Base-by-base conservation (phyloP, 2,329 filamentous ascomycete species). In the Penicillium sp. region DNA sequence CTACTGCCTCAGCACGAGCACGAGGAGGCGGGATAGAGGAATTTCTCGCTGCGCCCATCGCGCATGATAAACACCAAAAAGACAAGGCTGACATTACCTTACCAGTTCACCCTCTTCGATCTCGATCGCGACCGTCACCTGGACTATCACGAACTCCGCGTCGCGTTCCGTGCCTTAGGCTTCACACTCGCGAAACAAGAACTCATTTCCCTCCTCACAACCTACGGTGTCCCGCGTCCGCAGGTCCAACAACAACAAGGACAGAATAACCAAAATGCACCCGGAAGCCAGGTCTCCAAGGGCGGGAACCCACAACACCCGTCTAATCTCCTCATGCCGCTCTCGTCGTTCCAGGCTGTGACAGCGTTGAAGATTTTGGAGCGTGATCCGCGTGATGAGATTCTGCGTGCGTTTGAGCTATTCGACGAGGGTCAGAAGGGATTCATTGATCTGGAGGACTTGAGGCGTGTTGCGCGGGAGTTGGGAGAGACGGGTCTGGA, bases 61-160 rank as follows among this genome's bases (percentile, higher is more conserved):
- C 16, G 31, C 35, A 9, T n/a, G n/a, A 39, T 39, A 39, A n/a
- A 39, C 8, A 10, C 35, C 3, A 39, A 39, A n/a, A 39, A 33
- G 14, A 14, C 31, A 33, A 33, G 31, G 7, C 31, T 39, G 35
- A 19, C 35, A 39, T 19, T 39, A 10, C 8, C 35, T 14, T 2
- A 23, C 19, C 39, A 96, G 90, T 98, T 98, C 77, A 88, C 88
- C 61, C 87, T 98, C 64, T 98, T 99, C 82, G 95, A 98, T 75
- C 89, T 96, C 70, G 93, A 98, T 82, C 93, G 96, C 75, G 93
- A 98, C 79, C 85, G 88, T 47, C 88, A 90, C 76, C 91, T 99
- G 72, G 93, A 98, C 80, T 98, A 96, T 81, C 95, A 98, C 79
- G 95, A 99, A 78, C 91, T 98, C 74, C 93, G 95, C 77, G 95